A percentile compares a stretch with the other conserved stretches of the same genome.
Evolutionary conservation across 495 filamentous ascomycete species (phyloP).

Genomic region (Viridothelium virens): DNA sequence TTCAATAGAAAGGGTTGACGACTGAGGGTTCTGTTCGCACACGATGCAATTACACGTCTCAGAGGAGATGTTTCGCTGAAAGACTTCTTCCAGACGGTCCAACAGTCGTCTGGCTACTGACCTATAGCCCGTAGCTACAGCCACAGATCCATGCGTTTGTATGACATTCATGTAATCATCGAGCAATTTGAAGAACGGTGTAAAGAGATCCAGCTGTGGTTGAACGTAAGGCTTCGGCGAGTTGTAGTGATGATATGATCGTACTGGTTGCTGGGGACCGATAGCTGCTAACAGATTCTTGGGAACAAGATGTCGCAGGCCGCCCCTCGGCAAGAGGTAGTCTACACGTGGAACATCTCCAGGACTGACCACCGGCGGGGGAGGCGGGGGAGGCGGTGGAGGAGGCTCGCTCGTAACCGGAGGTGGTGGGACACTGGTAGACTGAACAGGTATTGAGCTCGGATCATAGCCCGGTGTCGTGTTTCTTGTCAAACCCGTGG

Average conservation of each 20-base stretch:
- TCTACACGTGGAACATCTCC: constrained; percentile 72
- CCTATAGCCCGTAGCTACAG: constrained; percentile 91
- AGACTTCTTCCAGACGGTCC: constrained; percentile 89
- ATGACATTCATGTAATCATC: constrained; percentile 82
- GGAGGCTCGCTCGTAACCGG: constrained; percentile 29
- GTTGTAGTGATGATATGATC: constrained; percentile 41
- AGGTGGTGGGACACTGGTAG: constrained; percentile 32
- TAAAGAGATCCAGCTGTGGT: constrained; percentile 47
- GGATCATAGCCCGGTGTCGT: background rate
- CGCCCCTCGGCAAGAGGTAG: constrained; percentile 81
- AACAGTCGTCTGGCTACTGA: constrained; percentile 86
- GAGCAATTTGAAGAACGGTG: constrained; percentile 68
- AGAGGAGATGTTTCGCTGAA: constrained; percentile 79
- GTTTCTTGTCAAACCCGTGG: background rate
- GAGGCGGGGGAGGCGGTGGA: constrained; percentile 72
- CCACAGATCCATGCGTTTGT: constrained; percentile 73
- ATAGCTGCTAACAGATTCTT: constrained; percentile 53
- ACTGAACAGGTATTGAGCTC: constrained; percentile 7
- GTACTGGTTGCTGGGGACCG: constrained; percentile 22
- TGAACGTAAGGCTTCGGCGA: constrained; percentile 37
- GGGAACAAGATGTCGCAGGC: constrained; percentile 57
- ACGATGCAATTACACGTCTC: constrained; percentile 73
- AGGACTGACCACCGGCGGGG: constrained; percentile 64
- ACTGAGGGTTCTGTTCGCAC: constrained; percentile 46
- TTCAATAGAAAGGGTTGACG: constrained; percentile 35